Evolutionary conservation across 208 protist species (phyloP).

Genomic region (Leishmania major): DNA sequence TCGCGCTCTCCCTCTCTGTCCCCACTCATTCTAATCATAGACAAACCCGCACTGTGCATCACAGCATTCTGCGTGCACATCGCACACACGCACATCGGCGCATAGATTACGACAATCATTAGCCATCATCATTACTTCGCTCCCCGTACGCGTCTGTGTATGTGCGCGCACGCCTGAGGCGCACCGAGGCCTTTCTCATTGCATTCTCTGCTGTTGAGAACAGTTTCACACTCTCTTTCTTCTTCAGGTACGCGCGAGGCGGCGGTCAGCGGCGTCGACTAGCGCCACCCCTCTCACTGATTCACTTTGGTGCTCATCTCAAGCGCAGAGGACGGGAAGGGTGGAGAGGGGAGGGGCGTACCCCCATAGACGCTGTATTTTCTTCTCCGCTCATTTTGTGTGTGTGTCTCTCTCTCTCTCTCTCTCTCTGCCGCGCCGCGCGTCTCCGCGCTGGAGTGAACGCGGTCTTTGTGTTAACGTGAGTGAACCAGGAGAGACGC

Average conservation of each 20-base stretch:
- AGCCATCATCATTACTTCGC: not conserved
- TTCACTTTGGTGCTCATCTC: not conserved
- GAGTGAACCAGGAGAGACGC: not conserved
- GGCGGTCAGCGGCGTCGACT: not conserved
- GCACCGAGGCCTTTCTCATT: not conserved
- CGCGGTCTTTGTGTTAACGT: not conserved
- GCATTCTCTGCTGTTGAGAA: not conserved
- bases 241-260: not conserved
- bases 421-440: not conserved
- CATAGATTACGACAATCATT: not conserved
- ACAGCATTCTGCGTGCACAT: not conserved
- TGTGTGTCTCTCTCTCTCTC: not conserved
- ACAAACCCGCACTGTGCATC: not conserved
- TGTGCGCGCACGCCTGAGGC: not conserved
- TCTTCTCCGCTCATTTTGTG: not conserved
- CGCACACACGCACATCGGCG: not conserved
- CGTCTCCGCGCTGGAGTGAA: not conserved
- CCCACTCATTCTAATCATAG: not conserved
- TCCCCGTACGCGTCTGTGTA: not conserved
- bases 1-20: not conserved
- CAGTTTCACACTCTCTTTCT: not conserved
- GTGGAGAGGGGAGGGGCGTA: not conserved
- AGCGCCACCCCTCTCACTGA: not conserved
- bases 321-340: not conserved
- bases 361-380: constrained; percentile 4